phyloP scores from a whole-genome alignment of 176 grass and related monocot species.

The Ananas comosus region DNA sequence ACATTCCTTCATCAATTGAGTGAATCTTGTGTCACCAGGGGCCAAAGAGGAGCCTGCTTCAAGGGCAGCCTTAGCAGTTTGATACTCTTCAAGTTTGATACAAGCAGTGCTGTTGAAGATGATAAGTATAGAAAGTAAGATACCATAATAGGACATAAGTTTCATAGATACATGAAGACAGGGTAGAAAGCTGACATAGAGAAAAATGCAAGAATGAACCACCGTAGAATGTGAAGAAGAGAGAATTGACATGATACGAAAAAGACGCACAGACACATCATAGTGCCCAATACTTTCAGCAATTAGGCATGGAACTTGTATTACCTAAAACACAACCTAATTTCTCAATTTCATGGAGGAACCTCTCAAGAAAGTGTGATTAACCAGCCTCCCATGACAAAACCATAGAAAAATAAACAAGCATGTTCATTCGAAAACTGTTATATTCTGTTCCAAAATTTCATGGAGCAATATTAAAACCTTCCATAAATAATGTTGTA shows the following conservation, averaged over 20 bases:
- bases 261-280: no score
- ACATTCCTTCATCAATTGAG: slow-evolving; percentile 67
- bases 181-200: not conserved
- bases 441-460: no score
- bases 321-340: no score
- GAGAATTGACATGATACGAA: not conserved
- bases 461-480: not conserved
- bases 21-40: slow-evolving; percentile 66
- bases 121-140: slow-evolving; percentile 1
- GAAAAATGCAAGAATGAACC: not conserved
- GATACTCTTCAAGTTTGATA: slow-evolving; percentile 83
- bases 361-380: no score
- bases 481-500: not conserved
- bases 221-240: not conserved
- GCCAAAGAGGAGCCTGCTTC: slow-evolving; percentile 47
- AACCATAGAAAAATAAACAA: no score
- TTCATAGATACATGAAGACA: slow-evolving; percentile 2
- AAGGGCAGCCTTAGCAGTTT: slow-evolving; percentile 81
- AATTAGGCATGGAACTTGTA: not conserved
- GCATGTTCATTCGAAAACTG: no score
- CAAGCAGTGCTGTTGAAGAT: slow-evolving; percentile 45
- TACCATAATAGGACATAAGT: slow-evolving; percentile 3
- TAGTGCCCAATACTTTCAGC: not conserved
- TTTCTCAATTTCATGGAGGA: no score
- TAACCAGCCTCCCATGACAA: no score